A percentile compares a stretch with the other conserved stretches of the same genome.
phyloP scores from a whole-genome alignment of 2,329 filamentous ascomycete species.

The Chrysoporthe cubensis region DNA sequence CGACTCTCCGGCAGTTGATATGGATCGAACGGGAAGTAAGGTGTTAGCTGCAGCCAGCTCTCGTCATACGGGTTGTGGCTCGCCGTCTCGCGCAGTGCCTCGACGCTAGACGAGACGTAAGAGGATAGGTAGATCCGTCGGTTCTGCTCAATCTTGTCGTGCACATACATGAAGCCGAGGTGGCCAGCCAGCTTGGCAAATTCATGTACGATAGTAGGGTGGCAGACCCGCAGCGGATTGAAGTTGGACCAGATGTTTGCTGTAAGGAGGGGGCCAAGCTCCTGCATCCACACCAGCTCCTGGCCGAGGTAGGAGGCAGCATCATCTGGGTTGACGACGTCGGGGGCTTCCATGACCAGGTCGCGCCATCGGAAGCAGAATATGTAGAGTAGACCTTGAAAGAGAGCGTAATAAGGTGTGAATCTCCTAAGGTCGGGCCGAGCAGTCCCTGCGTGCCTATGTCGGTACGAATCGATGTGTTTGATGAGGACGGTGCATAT shows the following conservation, averaged over 20 bases:
- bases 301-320: constrained; percentile 64
- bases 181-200: constrained; percentile 88
- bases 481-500: constrained; percentile 80
- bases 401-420: constrained; percentile 81
- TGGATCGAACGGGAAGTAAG: constrained; percentile 97
- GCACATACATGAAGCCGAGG: constrained; percentile 87
- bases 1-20: constrained; percentile 88
- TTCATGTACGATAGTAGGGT: constrained; percentile 85
- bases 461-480: constrained; percentile 77
- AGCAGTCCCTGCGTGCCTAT: constrained; percentile 72
- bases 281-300: constrained; percentile 77
- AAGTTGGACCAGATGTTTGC: constrained; percentile 84
- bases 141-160: constrained; percentile 85
- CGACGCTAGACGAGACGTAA: constrained; percentile 62
- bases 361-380: constrained; percentile 99
- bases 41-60: constrained; percentile 82
- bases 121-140: constrained; percentile 83
- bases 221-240: constrained; percentile 94
- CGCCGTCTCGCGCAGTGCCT: constrained; percentile 55
- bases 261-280: constrained; percentile 73
- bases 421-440: constrained; percentile 84
- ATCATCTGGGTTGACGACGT: constrained; percentile 66
- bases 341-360: constrained; percentile 67
- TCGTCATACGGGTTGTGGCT: constrained; percentile 66
- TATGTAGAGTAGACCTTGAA: constrained; percentile 90